Percentiles rank a stretch among this genome's conserved stretches.
These are phyloP conservation scores for Talaromyces sp. DNA, from an alignment of 2,329 filamentous ascomycete species.

Conservation along the genomic window DNA sequence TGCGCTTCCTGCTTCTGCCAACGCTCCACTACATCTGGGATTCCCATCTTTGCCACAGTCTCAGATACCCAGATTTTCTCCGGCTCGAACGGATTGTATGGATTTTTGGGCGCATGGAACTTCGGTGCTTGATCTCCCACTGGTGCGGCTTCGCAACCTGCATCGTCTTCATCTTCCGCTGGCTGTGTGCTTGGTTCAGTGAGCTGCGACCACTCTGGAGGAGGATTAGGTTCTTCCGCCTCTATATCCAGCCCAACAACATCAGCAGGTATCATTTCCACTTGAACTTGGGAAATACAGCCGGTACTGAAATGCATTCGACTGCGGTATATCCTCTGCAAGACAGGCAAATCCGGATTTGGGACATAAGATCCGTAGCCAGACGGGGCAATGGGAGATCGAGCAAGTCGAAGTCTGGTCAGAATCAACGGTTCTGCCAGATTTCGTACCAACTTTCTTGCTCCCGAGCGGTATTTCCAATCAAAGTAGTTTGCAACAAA, in stretches of 20 bases:
- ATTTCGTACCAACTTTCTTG: conserved; percentile 78
- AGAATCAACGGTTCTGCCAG: conserved; percentile 74
- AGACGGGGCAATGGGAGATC: conserved; percentile 36
- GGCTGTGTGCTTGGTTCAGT: conserved; percentile 28
- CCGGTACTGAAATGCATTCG: conserved; percentile 73
- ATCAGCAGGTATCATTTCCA: conserved; percentile 72
- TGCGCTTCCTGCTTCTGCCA: conserved; percentile 53
- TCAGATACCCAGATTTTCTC: conserved; percentile 69
- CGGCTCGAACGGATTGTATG: conserved; percentile 61
- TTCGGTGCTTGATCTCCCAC: conserved; percentile 23
- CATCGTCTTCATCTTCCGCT: conserved; percentile 31
- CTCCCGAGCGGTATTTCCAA: conserved; percentile 75
- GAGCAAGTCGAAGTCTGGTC: conserved; percentile 49
- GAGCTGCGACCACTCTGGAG: conserved; percentile 26
- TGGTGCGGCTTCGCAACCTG: conserved; percentile 25
- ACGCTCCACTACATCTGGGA: conserved; percentile 62
- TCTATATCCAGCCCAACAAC: conserved; percentile 75
- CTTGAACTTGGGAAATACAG: conserved; percentile 68
- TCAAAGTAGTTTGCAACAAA: conserved; percentile 80
- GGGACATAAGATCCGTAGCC: conserved; percentile 30
- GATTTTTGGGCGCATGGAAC: conserved; percentile 24
- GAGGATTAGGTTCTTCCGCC: conserved; percentile 64
- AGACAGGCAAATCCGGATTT: conserved; percentile 52
- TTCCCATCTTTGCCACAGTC: conserved; percentile 60
- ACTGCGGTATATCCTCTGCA: conserved; percentile 65